phyloP scores from a whole-genome alignment of 2,329 filamentous ascomycete species.

The Tolypocladium pustulatum region DNA sequence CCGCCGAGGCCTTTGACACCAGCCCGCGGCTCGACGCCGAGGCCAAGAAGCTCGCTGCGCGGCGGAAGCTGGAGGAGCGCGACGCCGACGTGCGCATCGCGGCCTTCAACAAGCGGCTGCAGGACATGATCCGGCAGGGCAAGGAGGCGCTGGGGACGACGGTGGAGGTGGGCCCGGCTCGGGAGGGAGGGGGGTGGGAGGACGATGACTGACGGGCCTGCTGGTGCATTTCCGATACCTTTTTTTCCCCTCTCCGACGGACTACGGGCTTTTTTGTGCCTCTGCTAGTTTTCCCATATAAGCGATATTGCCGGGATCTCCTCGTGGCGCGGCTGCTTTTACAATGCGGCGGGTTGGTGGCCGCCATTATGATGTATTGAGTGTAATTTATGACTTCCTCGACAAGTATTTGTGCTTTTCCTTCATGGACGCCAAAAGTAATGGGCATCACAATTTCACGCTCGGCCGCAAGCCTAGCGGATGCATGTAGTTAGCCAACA shows the following conservation, averaged over 20 bases:
- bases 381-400: too few relatives aligned
- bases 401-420: too few relatives aligned
- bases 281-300: too few relatives aligned
- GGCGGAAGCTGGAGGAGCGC: slow-evolving; percentile 60
- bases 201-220: slow-evolving; percentile 6
- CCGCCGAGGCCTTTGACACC: slow-evolving; percentile 8
- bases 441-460: too few relatives aligned
- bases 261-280: too few relatives aligned
- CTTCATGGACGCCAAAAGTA: too few relatives aligned
- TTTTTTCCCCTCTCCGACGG: not conserved
- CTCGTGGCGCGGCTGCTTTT: not conserved
- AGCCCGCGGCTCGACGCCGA: slow-evolving; percentile 51
- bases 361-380: not conserved
- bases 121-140: slow-evolving; percentile 82
- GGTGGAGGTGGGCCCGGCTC: slow-evolving; percentile 39
- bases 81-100: slow-evolving; percentile 72
- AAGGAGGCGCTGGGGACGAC: slow-evolving; percentile 73
- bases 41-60: slow-evolving; percentile 63
- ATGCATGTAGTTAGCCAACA: too few relatives aligned
- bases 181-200: slow-evolving; percentile 30
- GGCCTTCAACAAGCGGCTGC: slow-evolving; percentile 67
- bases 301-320: not conserved
- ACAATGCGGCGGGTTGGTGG: not conserved
- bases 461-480: too few relatives aligned
- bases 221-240: not conserved